Conservation (phyloP, 345 rosid genomes). For the Gossypium bickii region DNA sequence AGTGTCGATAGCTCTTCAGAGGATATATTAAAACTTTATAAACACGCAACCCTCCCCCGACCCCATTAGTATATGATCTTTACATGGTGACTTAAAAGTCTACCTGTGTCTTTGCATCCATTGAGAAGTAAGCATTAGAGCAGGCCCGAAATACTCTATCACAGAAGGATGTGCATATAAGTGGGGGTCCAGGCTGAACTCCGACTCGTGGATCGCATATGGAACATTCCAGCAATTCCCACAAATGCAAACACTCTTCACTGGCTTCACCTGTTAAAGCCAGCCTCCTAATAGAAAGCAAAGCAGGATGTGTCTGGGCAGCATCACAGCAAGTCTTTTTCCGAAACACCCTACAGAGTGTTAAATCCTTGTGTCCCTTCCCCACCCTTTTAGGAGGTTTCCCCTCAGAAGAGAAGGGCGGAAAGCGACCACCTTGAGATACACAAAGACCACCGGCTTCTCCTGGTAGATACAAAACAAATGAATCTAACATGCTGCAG, state of each 20-base stretch:
- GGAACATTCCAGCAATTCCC: conserved; percentile 95
- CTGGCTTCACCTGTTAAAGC: conserved; percentile 81
- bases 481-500: background rate
- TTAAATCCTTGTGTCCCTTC: conserved; percentile 70
- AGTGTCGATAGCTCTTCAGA: background rate
- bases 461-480: conserved; percentile 26
- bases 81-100: background rate
- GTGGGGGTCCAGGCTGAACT: conserved; percentile 80
- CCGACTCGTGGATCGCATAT: conserved; percentile 86
- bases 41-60: background rate
- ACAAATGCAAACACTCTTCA: conserved; percentile 67
- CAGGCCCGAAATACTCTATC: conserved; percentile 74
- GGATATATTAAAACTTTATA: background rate
- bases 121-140: conserved; percentile 75
- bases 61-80: too few species aligned
- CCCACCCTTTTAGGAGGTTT: conserved; percentile 65
- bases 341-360: conserved; percentile 80
- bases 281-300: conserved; percentile 66
- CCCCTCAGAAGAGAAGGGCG: conserved; percentile 67
- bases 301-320: conserved; percentile 83
- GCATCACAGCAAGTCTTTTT: conserved; percentile 77
- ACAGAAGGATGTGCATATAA: conserved; percentile 72
- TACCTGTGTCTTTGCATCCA: conserved; percentile 67
- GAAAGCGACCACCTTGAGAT: conserved; percentile 86
- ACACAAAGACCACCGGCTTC: conserved; percentile 49